Evolutionary conservation across 768 basidiomycete species (phyloP).

Genomic region (Nevesoporus exiguus): DNA sequence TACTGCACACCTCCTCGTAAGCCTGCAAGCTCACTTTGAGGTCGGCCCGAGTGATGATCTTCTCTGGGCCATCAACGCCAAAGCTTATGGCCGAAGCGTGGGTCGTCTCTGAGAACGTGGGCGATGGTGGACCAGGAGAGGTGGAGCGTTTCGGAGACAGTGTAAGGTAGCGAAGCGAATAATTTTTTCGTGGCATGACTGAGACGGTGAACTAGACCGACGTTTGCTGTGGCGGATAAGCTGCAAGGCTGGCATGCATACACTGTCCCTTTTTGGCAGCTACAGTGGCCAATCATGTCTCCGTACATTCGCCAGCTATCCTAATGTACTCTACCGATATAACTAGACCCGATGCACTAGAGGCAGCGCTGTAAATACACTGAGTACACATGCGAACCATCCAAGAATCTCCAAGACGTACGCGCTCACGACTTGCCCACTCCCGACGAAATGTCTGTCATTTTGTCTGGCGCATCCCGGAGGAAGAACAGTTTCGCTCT

Average conservation of each 20-base stretch:
- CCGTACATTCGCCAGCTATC: conserved; percentile 1
- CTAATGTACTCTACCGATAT: conserved; percentile 1
- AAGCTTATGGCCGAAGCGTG: conserved; percentile 76
- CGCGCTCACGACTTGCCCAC: conserved; percentile 27
- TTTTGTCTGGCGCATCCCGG: conserved; percentile 79
- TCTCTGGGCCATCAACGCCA: conserved; percentile 68
- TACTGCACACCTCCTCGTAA: conserved; percentile 59
- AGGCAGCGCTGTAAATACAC: conserved; percentile 3
- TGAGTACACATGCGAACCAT: conserved; percentile 2
- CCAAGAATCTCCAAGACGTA: conserved; percentile 8
- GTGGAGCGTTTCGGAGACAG: conserved; percentile 44
- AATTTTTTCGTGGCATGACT: conserved; percentile 49
- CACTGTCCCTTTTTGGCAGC: conserved; percentile 14
- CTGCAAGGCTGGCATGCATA: conserved; percentile 7
- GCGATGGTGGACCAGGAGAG: conserved; percentile 68
- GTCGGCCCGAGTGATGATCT: conserved; percentile 79
- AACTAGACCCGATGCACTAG: background rate
- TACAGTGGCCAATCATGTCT: conserved; percentile 3
- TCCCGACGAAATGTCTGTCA: conserved; percentile 65
- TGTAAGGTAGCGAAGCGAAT: conserved; percentile 53
- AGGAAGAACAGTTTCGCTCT: conserved; percentile 82
- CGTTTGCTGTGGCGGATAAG: conserved; percentile 14
- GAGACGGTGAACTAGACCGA: conserved; percentile 11
- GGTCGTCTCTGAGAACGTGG: conserved; percentile 80
- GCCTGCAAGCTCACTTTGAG: conserved; percentile 74